phyloP scores from a whole-genome alignment of 257 asterid species.

The Eucommia ulmoides region DNA sequence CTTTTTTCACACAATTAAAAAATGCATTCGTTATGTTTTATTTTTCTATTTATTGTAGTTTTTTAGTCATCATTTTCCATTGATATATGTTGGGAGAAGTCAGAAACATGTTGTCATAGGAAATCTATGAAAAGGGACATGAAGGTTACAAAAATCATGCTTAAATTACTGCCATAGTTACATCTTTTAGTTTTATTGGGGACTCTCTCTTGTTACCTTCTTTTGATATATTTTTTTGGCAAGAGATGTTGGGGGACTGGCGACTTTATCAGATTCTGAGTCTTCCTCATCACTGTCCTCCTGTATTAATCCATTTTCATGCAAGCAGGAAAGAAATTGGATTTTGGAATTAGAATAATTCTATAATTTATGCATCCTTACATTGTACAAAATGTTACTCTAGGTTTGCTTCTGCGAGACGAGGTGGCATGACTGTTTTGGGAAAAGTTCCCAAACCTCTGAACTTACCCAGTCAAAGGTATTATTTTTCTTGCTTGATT shows the following conservation, averaged over 20 bases:
- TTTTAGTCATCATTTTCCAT: too few relatives aligned
- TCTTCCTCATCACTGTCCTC: too few relatives aligned
- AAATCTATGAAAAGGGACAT: too few relatives aligned
- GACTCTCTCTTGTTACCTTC: background rate
- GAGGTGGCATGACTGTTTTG: conserved; percentile 87
- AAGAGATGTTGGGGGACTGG: background rate
- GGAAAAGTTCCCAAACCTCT: conserved; percentile 97
- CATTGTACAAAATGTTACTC: conserved; percentile 12
- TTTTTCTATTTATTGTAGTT: too few relatives aligned
- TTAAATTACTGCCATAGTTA: too few relatives aligned
- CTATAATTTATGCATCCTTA: conserved; percentile 1
- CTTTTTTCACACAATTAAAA: too few relatives aligned
- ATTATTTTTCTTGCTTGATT: conserved; percentile 11
- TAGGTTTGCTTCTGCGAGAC: conserved; percentile 83
- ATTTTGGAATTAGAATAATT: conserved; percentile 4
- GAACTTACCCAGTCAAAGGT: conserved; percentile 97
- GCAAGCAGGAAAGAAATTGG: conserved; percentile 3
- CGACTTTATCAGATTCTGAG: too few relatives aligned
- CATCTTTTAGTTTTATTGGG: too few relatives aligned
- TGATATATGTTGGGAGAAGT: too few relatives aligned
- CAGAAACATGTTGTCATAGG: too few relatives aligned
- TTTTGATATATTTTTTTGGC: background rate
- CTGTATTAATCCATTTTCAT: background rate
- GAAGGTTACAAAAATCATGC: too few relatives aligned
- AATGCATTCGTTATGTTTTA: too few relatives aligned